These are phyloP conservation scores for Sporobolomyces phaffii DNA, from an alignment of 768 basidiomycete genomes.

Conservation along the genomic window DNA sequence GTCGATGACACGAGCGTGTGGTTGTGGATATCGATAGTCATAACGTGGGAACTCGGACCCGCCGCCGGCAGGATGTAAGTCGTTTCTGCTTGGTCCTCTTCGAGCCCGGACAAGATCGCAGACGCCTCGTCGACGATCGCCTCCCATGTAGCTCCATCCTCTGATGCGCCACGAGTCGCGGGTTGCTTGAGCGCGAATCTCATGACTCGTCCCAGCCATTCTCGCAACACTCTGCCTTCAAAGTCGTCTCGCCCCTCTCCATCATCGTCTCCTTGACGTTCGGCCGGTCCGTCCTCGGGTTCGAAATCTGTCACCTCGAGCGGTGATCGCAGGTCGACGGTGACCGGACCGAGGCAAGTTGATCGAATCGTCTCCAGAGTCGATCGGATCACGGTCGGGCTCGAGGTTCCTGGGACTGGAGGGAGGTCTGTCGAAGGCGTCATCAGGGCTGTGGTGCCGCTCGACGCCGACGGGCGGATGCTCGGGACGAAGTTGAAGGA, in stretches of 20 bases:
- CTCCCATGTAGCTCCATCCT: slow-evolving; percentile 8
- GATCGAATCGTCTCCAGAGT: neutral
- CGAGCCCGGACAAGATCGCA: slow-evolving; percentile 50
- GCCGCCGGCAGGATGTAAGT: slow-evolving; percentile 16
- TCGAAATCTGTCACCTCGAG: neutral
- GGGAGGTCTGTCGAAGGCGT: neutral
- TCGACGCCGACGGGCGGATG: no score
- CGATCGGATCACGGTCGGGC: neutral
- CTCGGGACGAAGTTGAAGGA: neutral
- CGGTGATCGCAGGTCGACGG: slow-evolving; percentile 11
- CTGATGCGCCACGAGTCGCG: neutral
- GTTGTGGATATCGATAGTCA: slow-evolving; percentile 58
- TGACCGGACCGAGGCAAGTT: neutral
- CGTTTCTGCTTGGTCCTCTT: slow-evolving; percentile 53
- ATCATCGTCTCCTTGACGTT: slow-evolving; percentile 44
- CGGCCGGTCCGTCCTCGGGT: slow-evolving; percentile 38
- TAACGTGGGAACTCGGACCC: no score
- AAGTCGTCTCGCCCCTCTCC: slow-evolving; percentile 49
- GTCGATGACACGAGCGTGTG: slow-evolving; percentile 56
- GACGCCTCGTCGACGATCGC: slow-evolving; percentile 49
- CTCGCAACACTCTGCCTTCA: slow-evolving; percentile 63
- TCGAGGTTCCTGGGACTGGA: no score
- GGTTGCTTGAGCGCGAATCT: slow-evolving; percentile 38
- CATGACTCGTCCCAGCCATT: slow-evolving; percentile 68
- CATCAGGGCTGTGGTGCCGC: no score